Percentiles rank a stretch among this genome's conserved stretches.
phyloP scores from a whole-genome alignment of 805 yeast species.

The Candida ascalaphidarum region DNA sequence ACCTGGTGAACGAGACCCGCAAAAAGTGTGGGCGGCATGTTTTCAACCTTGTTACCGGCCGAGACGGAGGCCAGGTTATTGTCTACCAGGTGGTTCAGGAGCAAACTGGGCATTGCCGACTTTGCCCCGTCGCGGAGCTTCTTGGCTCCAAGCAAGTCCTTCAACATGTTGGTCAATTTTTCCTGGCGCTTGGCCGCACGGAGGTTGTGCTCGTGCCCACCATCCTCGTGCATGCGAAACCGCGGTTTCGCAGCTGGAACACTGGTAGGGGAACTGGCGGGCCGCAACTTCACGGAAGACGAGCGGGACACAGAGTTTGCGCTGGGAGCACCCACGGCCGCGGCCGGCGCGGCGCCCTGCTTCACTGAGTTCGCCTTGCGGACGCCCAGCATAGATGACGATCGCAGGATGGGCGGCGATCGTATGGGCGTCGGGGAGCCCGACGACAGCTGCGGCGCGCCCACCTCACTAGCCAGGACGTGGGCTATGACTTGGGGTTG shows the following conservation, averaged over 20 bases:
- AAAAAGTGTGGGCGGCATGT: constrained; percentile 61
- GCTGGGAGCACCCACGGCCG: too few species aligned
- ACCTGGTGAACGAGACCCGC: constrained; percentile 61
- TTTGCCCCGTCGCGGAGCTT: constrained; percentile 63
- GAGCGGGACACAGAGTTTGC: too few species aligned
- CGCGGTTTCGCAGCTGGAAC: constrained; percentile 30
- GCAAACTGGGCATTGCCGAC: constrained; percentile 63
- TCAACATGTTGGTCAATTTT: constrained; percentile 64
- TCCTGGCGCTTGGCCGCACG: constrained; percentile 73
- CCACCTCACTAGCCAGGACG: too few species aligned
- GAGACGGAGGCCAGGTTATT: constrained; percentile 1
- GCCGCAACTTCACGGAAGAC: too few species aligned
- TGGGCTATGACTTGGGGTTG: too few species aligned
- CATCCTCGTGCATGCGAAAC: constrained; percentile 54
- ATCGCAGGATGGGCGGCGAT: too few species aligned
- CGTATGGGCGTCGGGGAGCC: too few species aligned
- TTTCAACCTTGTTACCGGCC: constrained; percentile 4
- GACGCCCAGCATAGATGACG: too few species aligned
- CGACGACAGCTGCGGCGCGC: too few species aligned
- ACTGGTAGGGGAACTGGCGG: too few species aligned
- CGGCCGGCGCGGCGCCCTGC: too few species aligned
- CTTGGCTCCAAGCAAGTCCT: constrained; percentile 68
- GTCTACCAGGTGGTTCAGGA: constrained; percentile 15
- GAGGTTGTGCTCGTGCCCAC: constrained; percentile 74
- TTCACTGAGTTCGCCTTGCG: too few species aligned